Conservation (phyloP, 345 rosid genomes). For the Angophora floribunda region DNA sequence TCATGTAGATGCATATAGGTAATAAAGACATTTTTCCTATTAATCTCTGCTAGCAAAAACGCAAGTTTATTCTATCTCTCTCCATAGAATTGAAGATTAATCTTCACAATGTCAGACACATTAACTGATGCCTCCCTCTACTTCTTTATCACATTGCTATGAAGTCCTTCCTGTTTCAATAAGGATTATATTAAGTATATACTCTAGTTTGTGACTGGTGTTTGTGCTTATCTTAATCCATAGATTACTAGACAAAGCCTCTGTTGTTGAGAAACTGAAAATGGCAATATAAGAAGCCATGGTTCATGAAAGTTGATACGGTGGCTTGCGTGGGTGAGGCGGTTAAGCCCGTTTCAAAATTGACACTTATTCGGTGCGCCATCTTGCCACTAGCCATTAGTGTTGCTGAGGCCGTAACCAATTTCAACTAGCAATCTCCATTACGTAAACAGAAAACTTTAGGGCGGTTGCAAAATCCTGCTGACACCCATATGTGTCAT, state of each 20-base stretch:
- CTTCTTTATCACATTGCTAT: not conserved
- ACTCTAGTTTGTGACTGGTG: not conserved
- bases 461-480: not conserved
- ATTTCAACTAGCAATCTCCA: not conserved
- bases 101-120: not conserved
- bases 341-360: not conserved
- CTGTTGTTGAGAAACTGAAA: not conserved
- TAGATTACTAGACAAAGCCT: not conserved
- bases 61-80: not conserved
- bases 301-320: not conserved
- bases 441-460: not conserved
- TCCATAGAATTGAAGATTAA: not conserved
- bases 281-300: not conserved
- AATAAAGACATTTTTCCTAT: not conserved
- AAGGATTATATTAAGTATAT: not conserved
- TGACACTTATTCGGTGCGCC: not conserved
- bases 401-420: not conserved
- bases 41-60: not conserved
- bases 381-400: not conserved
- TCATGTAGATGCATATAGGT: not conserved
- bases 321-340: not conserved
- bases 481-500: not conserved
- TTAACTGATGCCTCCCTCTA: not conserved
- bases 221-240: not conserved
- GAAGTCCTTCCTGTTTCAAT: not conserved